Evolutionary conservation across 352 stramenopile species (phyloP), one percentile per base, ranked within the genome.

Genomic region (Globisporangium ultimum): DNA sequence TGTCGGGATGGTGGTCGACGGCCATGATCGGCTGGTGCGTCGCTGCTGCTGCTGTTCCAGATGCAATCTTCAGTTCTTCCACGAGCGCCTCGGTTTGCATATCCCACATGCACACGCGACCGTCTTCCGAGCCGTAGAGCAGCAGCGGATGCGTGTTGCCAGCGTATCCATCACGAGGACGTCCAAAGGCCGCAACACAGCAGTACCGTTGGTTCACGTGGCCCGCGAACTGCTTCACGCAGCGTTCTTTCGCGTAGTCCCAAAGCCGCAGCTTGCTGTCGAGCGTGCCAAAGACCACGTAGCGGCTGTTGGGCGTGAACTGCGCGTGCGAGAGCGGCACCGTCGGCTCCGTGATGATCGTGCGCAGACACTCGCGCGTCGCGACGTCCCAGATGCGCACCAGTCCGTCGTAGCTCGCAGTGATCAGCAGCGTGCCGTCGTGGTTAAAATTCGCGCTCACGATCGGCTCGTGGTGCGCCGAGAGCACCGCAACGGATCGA

Each of bases 361-460:
- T 98, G 42, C 97, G 97, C 22, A 99, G 71, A 71, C 96, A 99
- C 70, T 98, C 89, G 46, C 92, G 94, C 22, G 91, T 97, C 20
- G 87, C 88, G n/a, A 97, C 93, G 78, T 99, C 97, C 97, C 97
- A 99, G 34, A 99, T 87, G 47, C 97, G 80, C 54, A 81, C 80
- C n/a, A 93, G 68, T 8, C 81, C 85, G 58, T 95, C 86, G 57
- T 88, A 90, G 58, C 78, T 78, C 38, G 61, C 78, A 2, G 88
- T 93, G 20, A 94, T 85, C 15, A 99, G 80, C 60, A 97, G 86
- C 41, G 94, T 98, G 60, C 95, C 95, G 71, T 98, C 96, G 21
- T 80, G 79, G 68, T 97, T 98, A 66, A 99, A 98, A 58, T 84
- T 74, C 28, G 98, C 91, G 22, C 87, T 89, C 17, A 96, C 98